phyloP scores from a whole-genome alignment of 192 early-diverging fungal species.

The Coemansia guatemalensis region DNA sequence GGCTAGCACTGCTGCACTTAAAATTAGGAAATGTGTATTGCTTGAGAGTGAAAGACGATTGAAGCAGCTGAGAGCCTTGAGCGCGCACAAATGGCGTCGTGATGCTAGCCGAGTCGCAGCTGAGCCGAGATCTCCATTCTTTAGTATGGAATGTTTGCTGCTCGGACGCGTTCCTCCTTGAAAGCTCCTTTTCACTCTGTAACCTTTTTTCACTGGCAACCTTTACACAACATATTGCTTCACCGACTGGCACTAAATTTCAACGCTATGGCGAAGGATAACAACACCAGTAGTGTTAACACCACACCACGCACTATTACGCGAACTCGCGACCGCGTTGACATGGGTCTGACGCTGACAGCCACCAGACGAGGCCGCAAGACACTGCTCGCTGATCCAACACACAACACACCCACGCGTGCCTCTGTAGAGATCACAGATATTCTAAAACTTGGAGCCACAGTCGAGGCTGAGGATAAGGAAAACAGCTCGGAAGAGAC shows the following conservation, averaged over 20 bases:
- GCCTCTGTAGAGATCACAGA: slow-evolving; percentile 32
- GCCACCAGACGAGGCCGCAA: slow-evolving; percentile 36
- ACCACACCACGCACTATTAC: slow-evolving; percentile 23
- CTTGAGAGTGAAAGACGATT: not conserved
- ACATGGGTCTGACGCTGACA: slow-evolving; percentile 48
- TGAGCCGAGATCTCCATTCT: not conserved
- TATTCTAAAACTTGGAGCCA: slow-evolving; percentile 39
- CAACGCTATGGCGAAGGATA: not conserved
- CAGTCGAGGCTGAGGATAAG: slow-evolving; percentile 45
- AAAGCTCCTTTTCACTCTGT: not conserved
- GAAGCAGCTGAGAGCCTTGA: not conserved
- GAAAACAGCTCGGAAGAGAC: slow-evolving; percentile 51
- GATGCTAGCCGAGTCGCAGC: not conserved
- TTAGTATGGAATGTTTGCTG: not conserved
- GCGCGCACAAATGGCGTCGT: not conserved
- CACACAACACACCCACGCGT: slow-evolving; percentile 27
- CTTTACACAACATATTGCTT: not conserved
- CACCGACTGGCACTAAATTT: not conserved
- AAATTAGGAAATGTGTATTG: not conserved
- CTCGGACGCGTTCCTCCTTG: not conserved
- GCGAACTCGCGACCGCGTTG: slow-evolving; percentile 25
- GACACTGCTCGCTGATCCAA: slow-evolving; percentile 29
- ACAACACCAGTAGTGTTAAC: slow-evolving; percentile 14
- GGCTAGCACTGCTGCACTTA: not conserved
- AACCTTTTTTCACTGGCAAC: not conserved